phyloP scores from a whole-genome alignment of 768 basidiomycete genomes.

The Lyophyllum decastes region DNA sequence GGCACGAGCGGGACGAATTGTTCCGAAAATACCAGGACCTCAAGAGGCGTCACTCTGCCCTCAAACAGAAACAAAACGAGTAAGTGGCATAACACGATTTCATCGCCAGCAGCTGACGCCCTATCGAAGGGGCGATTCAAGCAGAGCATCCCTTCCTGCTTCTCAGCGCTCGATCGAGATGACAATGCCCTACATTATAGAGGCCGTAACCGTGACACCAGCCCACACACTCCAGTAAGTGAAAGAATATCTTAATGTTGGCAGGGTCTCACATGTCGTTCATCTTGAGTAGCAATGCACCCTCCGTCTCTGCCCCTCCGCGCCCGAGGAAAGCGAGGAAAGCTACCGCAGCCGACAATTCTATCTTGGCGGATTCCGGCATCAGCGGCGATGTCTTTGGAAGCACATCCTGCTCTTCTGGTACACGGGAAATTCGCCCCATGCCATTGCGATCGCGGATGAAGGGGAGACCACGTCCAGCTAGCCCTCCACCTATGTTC shows the following conservation, averaged over 20 bases:
- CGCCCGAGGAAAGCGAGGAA: not conserved
- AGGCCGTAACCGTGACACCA: not conserved
- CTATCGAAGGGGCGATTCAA: not conserved
- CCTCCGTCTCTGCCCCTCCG: too few species aligned
- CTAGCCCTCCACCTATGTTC: constrained; percentile 7
- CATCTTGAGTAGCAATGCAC: too few species aligned
- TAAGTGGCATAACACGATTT: not conserved
- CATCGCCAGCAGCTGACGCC: not conserved
- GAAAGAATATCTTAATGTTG: too few species aligned
- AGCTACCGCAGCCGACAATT: too few species aligned
- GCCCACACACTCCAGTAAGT: not conserved
- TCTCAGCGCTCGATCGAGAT: not conserved
- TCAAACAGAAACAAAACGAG: not conserved
- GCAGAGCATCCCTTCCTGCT: not conserved
- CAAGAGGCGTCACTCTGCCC: constrained; percentile 10
- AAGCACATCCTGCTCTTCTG: too few species aligned
- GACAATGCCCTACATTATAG: not conserved
- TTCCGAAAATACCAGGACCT: constrained; percentile 22
- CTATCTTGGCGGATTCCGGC: not conserved
- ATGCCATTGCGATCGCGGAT: not conserved
- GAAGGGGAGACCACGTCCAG: constrained; percentile 9
- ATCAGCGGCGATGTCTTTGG: not conserved
- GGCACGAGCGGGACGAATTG: constrained; percentile 13
- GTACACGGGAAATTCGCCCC: not conserved
- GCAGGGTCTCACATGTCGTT: too few species aligned